Conservation (phyloP, 169 alveolate genomes). For the Plasmodium vivax region DNA sequence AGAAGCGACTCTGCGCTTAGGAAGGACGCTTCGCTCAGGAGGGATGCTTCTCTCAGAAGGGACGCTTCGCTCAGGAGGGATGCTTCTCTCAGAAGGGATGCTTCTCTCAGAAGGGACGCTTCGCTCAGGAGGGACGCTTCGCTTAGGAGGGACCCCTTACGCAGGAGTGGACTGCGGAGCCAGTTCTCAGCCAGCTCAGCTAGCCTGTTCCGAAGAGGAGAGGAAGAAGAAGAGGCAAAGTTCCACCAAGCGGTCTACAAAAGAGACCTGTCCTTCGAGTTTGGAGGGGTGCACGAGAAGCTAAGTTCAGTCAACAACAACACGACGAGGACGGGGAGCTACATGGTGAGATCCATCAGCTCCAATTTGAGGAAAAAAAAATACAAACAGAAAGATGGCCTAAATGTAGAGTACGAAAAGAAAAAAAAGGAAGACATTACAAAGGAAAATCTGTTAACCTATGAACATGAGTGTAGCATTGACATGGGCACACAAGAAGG, state of each 20-base stretch:
- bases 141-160: neutral
- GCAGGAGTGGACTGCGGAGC: neutral
- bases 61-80: no score
- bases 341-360: slow-evolving; percentile 59
- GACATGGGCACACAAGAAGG: neutral
- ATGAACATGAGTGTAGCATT: slow-evolving; percentile 28
- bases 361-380: slow-evolving; percentile 52
- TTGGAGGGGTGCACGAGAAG: slow-evolving; percentile 4
- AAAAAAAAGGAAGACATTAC: slow-evolving; percentile 73
- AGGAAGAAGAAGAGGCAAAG: neutral
- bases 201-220: neutral
- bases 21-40: no score
- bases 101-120: no score
- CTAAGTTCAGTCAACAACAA: neutral
- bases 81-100: no score
- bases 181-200: neutral
- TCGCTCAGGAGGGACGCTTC: no score
- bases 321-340: slow-evolving; percentile 11
- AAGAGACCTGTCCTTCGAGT: slow-evolving; percentile 9
- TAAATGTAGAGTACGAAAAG: slow-evolving; percentile 52
- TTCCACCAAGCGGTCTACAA: neutral
- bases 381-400: slow-evolving; percentile 15
- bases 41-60: no score
- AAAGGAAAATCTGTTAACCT: slow-evolving; percentile 68
- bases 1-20: neutral